Conservation (phyloP, 176 grass and related monocot genomes). For the Carex myosuroides region DNA sequence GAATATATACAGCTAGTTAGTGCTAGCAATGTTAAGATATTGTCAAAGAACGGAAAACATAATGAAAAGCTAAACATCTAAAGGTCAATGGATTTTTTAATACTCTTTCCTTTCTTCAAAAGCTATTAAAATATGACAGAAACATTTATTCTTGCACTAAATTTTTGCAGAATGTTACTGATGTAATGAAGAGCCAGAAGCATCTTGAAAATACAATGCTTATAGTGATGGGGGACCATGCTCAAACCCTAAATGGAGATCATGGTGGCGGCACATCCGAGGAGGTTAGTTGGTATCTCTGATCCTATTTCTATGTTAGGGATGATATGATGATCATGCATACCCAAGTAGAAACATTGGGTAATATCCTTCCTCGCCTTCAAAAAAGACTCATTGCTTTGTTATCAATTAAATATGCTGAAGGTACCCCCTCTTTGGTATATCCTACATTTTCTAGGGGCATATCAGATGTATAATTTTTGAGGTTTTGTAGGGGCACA, state of each 20-base stretch:
- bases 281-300: slow-evolving; percentile 47
- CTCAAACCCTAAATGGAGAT: slow-evolving; percentile 94
- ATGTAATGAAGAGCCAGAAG: slow-evolving; percentile 54
- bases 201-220: slow-evolving; percentile 88
- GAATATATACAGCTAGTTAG: neutral
- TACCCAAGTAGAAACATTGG: neutral
- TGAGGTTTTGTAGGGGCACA: neutral
- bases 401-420: neutral
- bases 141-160: neutral
- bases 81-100: neutral
- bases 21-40: neutral
- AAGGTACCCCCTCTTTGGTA: neutral
- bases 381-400: neutral
- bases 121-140: neutral
- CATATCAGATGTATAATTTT: neutral
- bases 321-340: slow-evolving; percentile 4
- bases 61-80: neutral
- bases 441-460: neutral
- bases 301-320: slow-evolving; percentile 7
- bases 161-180: slow-evolving; percentile 55
- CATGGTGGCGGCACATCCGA: slow-evolving; percentile 92
- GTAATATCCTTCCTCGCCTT: neutral
- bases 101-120: neutral
- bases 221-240: slow-evolving; percentile 96
- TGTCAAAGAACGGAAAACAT: neutral